phyloP scores from a whole-genome alignment of 805 yeast genomes.

The Zygoascus flipseniorum region DNA sequence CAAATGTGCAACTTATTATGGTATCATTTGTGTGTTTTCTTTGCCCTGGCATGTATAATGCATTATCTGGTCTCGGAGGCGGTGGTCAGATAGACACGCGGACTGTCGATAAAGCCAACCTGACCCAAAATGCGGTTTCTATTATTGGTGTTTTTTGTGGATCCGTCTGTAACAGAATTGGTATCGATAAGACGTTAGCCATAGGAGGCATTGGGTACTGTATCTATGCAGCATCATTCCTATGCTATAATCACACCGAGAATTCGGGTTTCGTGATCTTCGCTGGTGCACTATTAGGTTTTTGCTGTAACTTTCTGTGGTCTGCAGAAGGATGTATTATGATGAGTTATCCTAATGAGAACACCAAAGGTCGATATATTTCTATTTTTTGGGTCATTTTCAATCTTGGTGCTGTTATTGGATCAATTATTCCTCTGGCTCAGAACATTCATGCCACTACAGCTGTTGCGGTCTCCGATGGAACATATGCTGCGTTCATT shows the following conservation, averaged over 20 bases:
- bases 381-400: conserved; percentile 49
- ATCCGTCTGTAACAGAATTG: conserved; percentile 19
- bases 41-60: conserved; percentile 26
- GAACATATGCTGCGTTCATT: conserved; percentile 45
- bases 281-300: conserved; percentile 46
- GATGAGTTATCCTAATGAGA: conserved; percentile 45
- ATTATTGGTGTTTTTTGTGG: conserved; percentile 23
- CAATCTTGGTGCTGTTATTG: conserved; percentile 52
- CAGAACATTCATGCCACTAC: conserved; percentile 33
- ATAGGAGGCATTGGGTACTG: conserved; percentile 46
- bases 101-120: conserved; percentile 19
- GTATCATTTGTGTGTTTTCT: conserved; percentile 13
- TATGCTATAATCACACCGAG: conserved; percentile 36
- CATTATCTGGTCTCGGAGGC: conserved; percentile 23
- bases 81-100: conserved; percentile 21
- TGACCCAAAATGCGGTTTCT: conserved; percentile 21
- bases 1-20: conserved; percentile 9
- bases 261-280: conserved; percentile 44
- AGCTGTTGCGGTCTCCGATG: conserved; percentile 26
- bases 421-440: conserved; percentile 44
- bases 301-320: conserved; percentile 46
- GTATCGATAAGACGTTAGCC: conserved; percentile 24
- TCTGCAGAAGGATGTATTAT: conserved; percentile 47
- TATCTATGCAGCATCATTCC: conserved; percentile 40
- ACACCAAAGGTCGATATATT: conserved; percentile 40